Evolutionary conservation across 1,284 basidiomycete species (phyloP).

Genomic region (Sanguinoderma infundibulare): DNA sequence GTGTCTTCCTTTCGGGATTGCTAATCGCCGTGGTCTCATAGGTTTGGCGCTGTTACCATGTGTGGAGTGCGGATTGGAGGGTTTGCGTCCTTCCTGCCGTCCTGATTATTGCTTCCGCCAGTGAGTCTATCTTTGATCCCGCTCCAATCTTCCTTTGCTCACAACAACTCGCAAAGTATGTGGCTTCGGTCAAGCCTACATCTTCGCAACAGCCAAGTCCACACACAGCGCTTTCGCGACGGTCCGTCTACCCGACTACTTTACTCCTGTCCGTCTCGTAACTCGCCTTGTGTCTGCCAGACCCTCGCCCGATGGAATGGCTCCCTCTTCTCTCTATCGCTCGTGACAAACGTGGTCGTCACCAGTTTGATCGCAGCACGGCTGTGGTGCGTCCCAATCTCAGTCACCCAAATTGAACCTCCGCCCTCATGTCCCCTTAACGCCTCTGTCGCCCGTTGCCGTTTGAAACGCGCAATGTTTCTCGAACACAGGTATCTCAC

Average conservation of each 20-base stretch:
- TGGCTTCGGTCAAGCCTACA: constrained; percentile 41
- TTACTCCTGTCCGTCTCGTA: too few species aligned
- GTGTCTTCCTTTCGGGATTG: not conserved
- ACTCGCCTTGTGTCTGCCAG: not conserved
- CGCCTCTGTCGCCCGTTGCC: too few species aligned
- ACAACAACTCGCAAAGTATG: constrained; percentile 29
- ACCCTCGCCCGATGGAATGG: constrained; percentile 40
- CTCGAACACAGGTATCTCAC: constrained; percentile 40
- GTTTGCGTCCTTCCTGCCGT: constrained; percentile 37
- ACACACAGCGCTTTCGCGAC: constrained; percentile 40
- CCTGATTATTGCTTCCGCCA: constrained; percentile 39
- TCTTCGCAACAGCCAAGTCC: constrained; percentile 37
- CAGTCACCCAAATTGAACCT: too few species aligned
- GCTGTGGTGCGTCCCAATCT: constrained; percentile 36
- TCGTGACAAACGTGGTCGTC: constrained; percentile 41
- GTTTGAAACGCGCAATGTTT: too few species aligned
- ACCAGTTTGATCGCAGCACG: constrained; percentile 40
- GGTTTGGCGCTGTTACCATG: constrained; percentile 44
- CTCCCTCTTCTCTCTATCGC: constrained; percentile 41
- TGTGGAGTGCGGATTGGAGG: constrained; percentile 40
- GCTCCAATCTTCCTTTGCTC: not conserved
- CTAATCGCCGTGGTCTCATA: constrained; percentile 5
- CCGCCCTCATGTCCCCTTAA: too few species aligned
- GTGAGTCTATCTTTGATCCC: constrained; percentile 24
- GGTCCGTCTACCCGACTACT: not conserved